phyloP scores from a whole-genome alignment of 148 eudicot genomes.

The Rhododendron simsii region DNA sequence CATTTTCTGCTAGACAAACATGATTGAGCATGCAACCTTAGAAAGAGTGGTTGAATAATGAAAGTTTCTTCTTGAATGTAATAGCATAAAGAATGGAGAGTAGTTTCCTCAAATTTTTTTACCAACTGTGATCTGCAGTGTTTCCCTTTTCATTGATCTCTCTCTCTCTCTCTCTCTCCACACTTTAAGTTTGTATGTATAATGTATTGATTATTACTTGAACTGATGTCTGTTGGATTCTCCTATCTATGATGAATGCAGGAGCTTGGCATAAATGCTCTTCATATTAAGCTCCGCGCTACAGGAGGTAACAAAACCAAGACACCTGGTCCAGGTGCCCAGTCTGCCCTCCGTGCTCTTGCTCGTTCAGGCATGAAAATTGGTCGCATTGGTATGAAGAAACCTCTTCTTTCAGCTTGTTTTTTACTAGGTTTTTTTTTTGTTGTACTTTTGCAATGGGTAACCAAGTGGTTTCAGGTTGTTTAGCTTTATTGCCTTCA shows the following conservation, averaged over 20 bases:
- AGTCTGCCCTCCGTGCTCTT: slow-evolving; percentile 20
- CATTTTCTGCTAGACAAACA: not conserved
- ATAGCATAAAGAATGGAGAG: not conserved
- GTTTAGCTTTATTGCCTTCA: not conserved
- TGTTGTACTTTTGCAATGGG: not conserved
- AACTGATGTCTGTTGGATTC: not conserved
- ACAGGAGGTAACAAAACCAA: slow-evolving; percentile 19
- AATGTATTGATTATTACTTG: not conserved
- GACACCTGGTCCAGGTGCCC: slow-evolving; percentile 21
- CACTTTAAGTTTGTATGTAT: not conserved
- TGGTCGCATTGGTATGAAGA: slow-evolving; percentile 14
- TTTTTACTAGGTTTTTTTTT: not conserved
- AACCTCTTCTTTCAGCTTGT: not conserved
- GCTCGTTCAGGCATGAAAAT: slow-evolving; percentile 20
- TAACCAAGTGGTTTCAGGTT: not conserved
- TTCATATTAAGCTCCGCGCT: slow-evolving; percentile 23
- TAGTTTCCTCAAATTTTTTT: not conserved
- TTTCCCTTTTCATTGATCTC: not conserved
- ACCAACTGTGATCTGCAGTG: too few relatives aligned
- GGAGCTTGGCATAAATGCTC: slow-evolving; percentile 19
- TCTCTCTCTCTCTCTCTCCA: not conserved
- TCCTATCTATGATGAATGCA: not conserved
- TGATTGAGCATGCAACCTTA: not conserved
- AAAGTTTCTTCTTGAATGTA: not conserved
- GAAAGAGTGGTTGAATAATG: not conserved